Evolutionary conservation across 164 flowering plant genomes (phyloP).

Genomic region (Stephania japonica): DNA sequence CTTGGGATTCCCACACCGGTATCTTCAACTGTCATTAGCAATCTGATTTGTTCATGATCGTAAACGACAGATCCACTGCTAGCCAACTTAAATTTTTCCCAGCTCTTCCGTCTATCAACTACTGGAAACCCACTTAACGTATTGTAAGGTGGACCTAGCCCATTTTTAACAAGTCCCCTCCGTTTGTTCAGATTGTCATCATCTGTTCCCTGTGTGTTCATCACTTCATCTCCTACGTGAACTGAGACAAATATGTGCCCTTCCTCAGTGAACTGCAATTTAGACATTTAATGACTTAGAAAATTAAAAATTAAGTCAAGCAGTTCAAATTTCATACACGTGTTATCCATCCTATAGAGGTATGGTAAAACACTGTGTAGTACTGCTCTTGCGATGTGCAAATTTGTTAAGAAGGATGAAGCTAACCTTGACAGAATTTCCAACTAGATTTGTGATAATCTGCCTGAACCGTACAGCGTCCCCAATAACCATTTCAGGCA

Average conservation of each 20-base stretch:
- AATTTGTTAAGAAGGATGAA: not conserved
- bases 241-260: slow-evolving; percentile 88
- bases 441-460: slow-evolving; percentile 88
- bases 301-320: not conserved
- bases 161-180: slow-evolving; percentile 21
- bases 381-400: not conserved
- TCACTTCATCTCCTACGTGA: slow-evolving; percentile 67
- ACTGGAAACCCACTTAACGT: slow-evolving; percentile 80
- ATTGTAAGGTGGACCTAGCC: slow-evolving; percentile 23
- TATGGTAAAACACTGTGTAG: not conserved
- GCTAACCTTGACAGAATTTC: slow-evolving; percentile 87
- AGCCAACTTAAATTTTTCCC: slow-evolving; percentile 51
- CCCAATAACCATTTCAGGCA: slow-evolving; percentile 74
- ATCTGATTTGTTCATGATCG: slow-evolving; percentile 31
- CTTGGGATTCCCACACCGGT: slow-evolving; percentile 82
- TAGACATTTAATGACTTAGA: slow-evolving; percentile 6
- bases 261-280: slow-evolving; percentile 51
- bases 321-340: not conserved
- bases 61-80: slow-evolving; percentile 21
- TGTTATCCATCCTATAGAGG: not conserved
- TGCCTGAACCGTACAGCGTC: slow-evolving; percentile 85
- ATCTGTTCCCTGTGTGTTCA: slow-evolving; percentile 17
- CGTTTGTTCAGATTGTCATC: slow-evolving; percentile 45
- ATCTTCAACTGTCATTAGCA: slow-evolving; percentile 89
- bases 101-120: slow-evolving; percentile 74